Evolutionary conservation across 2,329 filamentous ascomycete species (phyloP).

Genomic region (Pseudogymnoascus sp.): DNA sequence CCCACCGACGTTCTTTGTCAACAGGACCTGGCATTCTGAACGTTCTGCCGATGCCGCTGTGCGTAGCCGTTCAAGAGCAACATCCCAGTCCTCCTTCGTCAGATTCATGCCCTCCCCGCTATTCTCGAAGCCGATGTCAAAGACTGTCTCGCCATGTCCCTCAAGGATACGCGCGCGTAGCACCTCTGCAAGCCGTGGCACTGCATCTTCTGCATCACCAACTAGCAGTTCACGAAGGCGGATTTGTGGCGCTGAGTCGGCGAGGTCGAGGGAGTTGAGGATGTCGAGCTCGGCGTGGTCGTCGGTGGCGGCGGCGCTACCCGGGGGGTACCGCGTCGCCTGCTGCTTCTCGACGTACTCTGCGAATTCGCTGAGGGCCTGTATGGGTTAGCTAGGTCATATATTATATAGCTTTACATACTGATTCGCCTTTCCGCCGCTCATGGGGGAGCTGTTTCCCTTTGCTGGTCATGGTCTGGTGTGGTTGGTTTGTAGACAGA

Average conservation of each 20-base stretch:
- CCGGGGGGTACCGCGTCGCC: conserved; percentile 54
- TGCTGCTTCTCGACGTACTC: conserved; percentile 97
- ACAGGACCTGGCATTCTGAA: conserved; percentile 71
- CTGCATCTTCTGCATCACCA: conserved; percentile 50
- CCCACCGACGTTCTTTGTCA: conserved; percentile 87
- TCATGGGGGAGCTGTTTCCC: conserved; percentile 64
- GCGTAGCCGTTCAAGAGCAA: conserved; percentile 58
- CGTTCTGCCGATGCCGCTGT: conserved; percentile 56
- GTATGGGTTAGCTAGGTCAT: neutral
- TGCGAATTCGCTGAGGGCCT: conserved; percentile 89
- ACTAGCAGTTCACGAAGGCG: conserved; percentile 72
- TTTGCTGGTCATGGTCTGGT: conserved; percentile 2
- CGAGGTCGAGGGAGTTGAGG: conserved; percentile 68
- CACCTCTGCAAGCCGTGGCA: conserved; percentile 56
- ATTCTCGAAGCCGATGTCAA: conserved; percentile 88
- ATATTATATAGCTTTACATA: conserved; percentile 35
- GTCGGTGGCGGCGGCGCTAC: conserved; percentile 34
- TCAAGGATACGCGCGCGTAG: conserved; percentile 66
- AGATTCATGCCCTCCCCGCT: conserved; percentile 80
- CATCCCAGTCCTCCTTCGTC: conserved; percentile 65
- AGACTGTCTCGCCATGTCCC: conserved; percentile 80
- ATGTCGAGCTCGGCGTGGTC: conserved; percentile 87
- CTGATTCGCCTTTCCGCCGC: conserved; percentile 78
- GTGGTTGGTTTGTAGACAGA: neutral
- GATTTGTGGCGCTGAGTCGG: conserved; percentile 60